phyloP scores from a whole-genome alignment of 2,329 filamentous ascomycete genomes.

The Lasiodiplodia sp. region DNA sequence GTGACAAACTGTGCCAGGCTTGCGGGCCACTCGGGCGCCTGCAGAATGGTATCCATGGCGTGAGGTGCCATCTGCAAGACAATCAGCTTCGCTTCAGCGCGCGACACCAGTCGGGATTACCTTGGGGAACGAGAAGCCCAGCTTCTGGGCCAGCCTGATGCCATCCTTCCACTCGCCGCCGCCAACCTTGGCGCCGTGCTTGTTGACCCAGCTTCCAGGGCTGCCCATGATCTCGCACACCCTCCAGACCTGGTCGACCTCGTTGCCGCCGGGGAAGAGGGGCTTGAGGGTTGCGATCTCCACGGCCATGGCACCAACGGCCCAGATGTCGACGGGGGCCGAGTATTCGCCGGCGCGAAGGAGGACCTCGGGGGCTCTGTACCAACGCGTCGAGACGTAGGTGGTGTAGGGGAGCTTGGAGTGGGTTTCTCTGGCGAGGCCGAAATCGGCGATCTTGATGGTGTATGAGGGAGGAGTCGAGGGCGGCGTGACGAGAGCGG shows the following conservation, averaged over 20 bases:
- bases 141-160: slow-evolving; percentile 87
- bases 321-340: slow-evolving; percentile 98
- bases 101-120: slow-evolving; percentile 44
- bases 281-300: slow-evolving; percentile 97
- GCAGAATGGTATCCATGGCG: slow-evolving; percentile 92
- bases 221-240: slow-evolving; percentile 99
- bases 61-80: slow-evolving; percentile 85
- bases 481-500: slow-evolving; percentile 88
- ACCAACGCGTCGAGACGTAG: slow-evolving; percentile 98
- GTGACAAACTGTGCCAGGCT: slow-evolving; percentile 93
- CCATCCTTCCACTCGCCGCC: slow-evolving; percentile 98
- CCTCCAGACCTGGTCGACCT: slow-evolving; percentile 98
- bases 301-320: slow-evolving; percentile 96
- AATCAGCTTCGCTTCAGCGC: slow-evolving; percentile 30
- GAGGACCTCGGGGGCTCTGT: slow-evolving; percentile 89
- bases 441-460: slow-evolving; percentile 98
- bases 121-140: slow-evolving; percentile 97
- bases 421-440: slow-evolving; percentile 94
- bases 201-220: slow-evolving; percentile 97
- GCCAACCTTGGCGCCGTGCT: slow-evolving; percentile 82
- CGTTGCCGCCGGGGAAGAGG: slow-evolving; percentile 94
- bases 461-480: slow-evolving; percentile 93
- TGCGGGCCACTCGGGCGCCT: slow-evolving; percentile 87
- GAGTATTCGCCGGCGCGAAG: slow-evolving; percentile 96
- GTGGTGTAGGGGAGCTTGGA: slow-evolving; percentile 97